Conservation (phyloP, 805 yeast genomes). For the Kluyveromyces wickerhamii region DNA sequence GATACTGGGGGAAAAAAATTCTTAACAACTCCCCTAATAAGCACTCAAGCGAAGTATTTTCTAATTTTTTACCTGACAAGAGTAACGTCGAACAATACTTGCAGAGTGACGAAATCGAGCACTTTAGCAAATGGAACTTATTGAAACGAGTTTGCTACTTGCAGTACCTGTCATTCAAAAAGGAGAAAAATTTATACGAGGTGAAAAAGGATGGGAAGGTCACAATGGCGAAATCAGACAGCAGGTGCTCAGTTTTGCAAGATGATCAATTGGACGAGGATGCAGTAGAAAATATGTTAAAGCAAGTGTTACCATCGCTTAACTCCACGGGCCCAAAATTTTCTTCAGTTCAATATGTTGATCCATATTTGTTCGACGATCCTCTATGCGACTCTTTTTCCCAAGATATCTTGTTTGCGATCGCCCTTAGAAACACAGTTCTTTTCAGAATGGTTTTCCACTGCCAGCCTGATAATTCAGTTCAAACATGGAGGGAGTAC, state of each 20-base stretch:
- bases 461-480: slow-evolving; percentile 90
- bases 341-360: slow-evolving; percentile 45
- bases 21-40: slow-evolving; percentile 30
- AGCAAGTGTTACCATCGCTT: slow-evolving; percentile 21
- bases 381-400: slow-evolving; percentile 77
- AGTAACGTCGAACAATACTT: slow-evolving; percentile 53
- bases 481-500: slow-evolving; percentile 84
- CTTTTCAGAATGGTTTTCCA: slow-evolving; percentile 81
- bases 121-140: slow-evolving; percentile 60
- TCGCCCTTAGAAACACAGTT: slow-evolving; percentile 76
- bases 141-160: slow-evolving; percentile 63
- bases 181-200: slow-evolving; percentile 24
- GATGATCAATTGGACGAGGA: slow-evolving; percentile 18
- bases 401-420: slow-evolving; percentile 77
- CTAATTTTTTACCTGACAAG: slow-evolving; percentile 44
- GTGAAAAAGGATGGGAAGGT: slow-evolving; percentile 3
- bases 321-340: slow-evolving; percentile 11
- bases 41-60: slow-evolving; percentile 18
- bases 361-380: slow-evolving; percentile 84
- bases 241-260: background rate
- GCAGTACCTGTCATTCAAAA: slow-evolving; percentile 55
- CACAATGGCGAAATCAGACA: slow-evolving; percentile 4
- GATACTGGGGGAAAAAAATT: slow-evolving; percentile 45
- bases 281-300: slow-evolving; percentile 22
- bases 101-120: slow-evolving; percentile 37